Evolutionary conservation across 1,284 basidiomycete species (phyloP).

Genomic region (Puccinia horiana): DNA sequence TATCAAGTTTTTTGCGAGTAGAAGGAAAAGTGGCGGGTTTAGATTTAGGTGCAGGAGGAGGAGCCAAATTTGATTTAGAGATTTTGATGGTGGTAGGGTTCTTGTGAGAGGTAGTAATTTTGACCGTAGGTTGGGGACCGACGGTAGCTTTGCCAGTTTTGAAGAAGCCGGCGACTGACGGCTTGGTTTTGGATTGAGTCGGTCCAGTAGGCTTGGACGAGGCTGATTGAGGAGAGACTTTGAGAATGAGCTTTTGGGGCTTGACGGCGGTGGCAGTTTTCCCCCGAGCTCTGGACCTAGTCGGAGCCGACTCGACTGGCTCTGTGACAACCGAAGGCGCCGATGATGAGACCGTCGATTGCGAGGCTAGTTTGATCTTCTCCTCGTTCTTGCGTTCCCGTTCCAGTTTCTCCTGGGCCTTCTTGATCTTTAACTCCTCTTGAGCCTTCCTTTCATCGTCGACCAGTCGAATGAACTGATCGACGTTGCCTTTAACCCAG

Average conservation of each 20-base stretch:
- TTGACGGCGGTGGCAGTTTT: not conserved
- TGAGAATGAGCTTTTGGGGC: not conserved
- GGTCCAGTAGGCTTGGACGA: not conserved
- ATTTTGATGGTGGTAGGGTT: not conserved
- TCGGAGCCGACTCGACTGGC: not conserved
- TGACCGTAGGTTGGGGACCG: not conserved
- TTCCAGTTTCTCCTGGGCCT: constrained; percentile 33
- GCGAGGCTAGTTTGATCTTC: not conserved
- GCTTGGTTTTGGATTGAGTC: not conserved
- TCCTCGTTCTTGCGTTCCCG: constrained; percentile 34
- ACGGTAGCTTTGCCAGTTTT: constrained; percentile 31
- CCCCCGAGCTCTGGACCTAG: not conserved
- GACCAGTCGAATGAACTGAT: constrained; percentile 67
- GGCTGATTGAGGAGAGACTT: not conserved
- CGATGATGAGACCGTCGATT: not conserved
- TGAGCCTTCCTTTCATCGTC: constrained; percentile 43
- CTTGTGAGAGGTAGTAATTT: not conserved
- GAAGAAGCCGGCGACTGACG: constrained; percentile 29
- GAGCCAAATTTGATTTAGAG: not conserved
- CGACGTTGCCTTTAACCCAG: constrained; percentile 87
- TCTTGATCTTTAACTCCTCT: constrained; percentile 31
- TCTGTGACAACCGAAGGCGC: not conserved
- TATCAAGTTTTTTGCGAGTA: not conserved
- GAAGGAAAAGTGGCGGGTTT: not conserved
- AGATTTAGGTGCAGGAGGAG: not conserved